Conservation (phyloP, 208 protist species). For the Naegleria lovaniensis region DNA sequence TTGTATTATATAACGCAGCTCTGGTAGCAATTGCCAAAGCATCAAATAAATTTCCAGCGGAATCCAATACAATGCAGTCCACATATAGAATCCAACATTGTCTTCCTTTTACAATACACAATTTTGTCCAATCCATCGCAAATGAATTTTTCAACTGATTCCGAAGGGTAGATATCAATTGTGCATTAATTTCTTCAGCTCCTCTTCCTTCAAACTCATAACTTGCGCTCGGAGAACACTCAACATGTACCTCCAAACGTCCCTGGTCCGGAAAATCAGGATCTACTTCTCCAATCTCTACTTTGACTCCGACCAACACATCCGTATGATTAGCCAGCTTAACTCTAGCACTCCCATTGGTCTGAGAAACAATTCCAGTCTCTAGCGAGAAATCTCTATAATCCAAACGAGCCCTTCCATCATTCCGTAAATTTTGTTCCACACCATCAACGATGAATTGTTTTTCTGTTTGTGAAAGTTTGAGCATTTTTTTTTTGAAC, state of each 20-base stretch:
- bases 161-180: not conserved
- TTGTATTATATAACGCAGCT: constrained; percentile 7
- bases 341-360: constrained; percentile 19
- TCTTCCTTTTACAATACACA: constrained; percentile 13
- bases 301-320: constrained; percentile 28
- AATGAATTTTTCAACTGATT: not conserved
- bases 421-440: constrained; percentile 2
- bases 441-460: constrained; percentile 24
- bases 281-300: not conserved
- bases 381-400: constrained; percentile 16
- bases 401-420: constrained; percentile 26
- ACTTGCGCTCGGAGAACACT: not conserved
- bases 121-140: not conserved
- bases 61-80: constrained; percentile 27
- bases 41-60: constrained; percentile 31
- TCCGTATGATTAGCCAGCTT: constrained; percentile 24
- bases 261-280: constrained; percentile 16
- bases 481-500: constrained; percentile 24
- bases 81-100: constrained; percentile 35
- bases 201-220: constrained; percentile 15
- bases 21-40: constrained; percentile 26
- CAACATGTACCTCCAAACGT: constrained; percentile 1
- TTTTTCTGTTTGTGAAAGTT: constrained; percentile 22
- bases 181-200: not conserved
- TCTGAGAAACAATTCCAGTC: not conserved